Base-by-base conservation (phyloP, 2,329 filamentous ascomycete species). In the Phoma sp. region DNA sequence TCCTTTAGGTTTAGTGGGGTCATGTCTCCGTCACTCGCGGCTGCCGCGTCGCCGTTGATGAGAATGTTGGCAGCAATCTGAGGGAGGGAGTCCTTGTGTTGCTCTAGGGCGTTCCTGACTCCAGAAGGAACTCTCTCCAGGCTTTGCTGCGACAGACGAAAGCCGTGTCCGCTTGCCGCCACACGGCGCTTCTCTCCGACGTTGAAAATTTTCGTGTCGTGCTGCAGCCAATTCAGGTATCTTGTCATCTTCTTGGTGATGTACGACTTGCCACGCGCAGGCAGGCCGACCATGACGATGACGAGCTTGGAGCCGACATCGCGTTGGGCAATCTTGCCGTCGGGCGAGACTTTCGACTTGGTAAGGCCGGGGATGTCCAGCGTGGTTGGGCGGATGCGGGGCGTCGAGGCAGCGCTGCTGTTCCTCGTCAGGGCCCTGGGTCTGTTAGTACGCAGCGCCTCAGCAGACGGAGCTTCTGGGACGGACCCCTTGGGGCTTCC, bases 211-310 rank as follows among this genome's bases (percentile, higher is more conserved):
- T 84, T 85, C 12, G 93, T 95, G 70, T 96, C 91, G 77, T 99
- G 94, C 72, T 99, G 95, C 70, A 97, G 87, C 95, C 95, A 99
- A 44, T 96, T 94, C 45, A 99, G 80, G 73, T 98, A 99, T 58
- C 95, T 86, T 55, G 95, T 90, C 60, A 99, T 85, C 80, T 99
- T 99, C 82, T 98, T 98, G 58, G 95, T 98, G 69, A 99, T 96
- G 78, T 99, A 99, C 51, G 93, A 97, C 80, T 99, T 99, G 73
- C 95, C 95, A 69, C 95, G 84, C 9, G 95, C 95, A 2, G 95
- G 95, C 67, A 99, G 80, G 61, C 95, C 95, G 57, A 99, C 95
- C 95, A 99, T 99, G 74, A 99, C 88, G 69, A 99, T 96, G 72
- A 98, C 92, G 59, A 99, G 82, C 81, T 99, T 99, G 36, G 95